phyloP scores from a whole-genome alignment of 2,329 filamentous ascomycete genomes.

The Fusarium nisikadoi region DNA sequence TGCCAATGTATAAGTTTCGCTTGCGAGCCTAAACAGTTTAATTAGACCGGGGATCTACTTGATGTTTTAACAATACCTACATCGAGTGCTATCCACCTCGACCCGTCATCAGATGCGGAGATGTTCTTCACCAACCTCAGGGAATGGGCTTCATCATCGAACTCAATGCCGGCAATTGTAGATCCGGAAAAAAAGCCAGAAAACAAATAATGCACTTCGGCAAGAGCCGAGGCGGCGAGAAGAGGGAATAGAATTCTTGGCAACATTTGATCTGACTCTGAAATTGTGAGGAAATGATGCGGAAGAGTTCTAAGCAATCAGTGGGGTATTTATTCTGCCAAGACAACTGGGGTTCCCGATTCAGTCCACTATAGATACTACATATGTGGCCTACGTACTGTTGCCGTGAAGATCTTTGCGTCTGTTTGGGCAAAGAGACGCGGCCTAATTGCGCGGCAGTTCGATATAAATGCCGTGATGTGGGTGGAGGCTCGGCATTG shows the following conservation, averaged over 20 bases:
- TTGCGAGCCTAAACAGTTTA: neutral
- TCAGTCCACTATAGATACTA: accelerated
- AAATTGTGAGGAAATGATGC: neutral
- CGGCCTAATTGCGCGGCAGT: neutral
- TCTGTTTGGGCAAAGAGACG: neutral
- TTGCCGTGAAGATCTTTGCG: accelerated
- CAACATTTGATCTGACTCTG: neutral
- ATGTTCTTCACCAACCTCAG: neutral
- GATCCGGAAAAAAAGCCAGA: neutral
- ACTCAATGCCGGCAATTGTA: accelerated
- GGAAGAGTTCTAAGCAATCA: accelerated
- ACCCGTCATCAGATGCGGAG: neutral
- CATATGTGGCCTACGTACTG: accelerated
- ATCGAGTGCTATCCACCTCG: neutral
- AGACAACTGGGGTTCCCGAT: neutral
- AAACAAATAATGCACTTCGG: neutral
- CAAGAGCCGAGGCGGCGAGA: neutral
- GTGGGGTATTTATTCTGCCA: neutral
- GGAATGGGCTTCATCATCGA: neutral
- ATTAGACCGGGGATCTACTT: neutral
- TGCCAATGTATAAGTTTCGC: neutral
- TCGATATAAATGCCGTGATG: neutral
- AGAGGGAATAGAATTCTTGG: neutral
- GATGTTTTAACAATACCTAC: accelerated
- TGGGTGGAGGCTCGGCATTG: neutral